Evolutionary conservation across 2,329 filamentous ascomycete species (phyloP), one percentile per base, ranked within the genome.

Genomic region (Apiospora pterosperma): DNA sequence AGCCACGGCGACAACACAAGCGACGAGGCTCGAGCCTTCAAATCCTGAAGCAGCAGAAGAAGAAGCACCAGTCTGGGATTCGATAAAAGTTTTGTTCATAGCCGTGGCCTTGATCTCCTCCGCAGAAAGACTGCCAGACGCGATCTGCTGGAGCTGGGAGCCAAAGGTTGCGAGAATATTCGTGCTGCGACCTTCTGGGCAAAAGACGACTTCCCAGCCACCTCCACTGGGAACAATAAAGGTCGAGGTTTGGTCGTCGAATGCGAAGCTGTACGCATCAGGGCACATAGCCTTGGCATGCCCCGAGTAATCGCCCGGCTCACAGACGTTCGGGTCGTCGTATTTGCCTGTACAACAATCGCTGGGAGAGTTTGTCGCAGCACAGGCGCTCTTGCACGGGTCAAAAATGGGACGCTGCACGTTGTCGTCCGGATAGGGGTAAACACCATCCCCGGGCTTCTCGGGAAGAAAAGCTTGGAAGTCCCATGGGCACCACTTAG

Each of bases 221-320:
- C 90, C 91, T 21, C 92, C 92, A 12, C 76, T 81, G 2, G 87
- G 87, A 39, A 89, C 80, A 69, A 88, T 86, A 70, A 89, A 90
- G 0, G 87, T 89, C 19, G 83, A 86, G 36, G 80, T 79, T 66
- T 81, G 78, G 71, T 88, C 85, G 69, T 88, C 84, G 75, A 86
- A 87, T 61, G 90, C 89, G 75, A 86, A 96, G 72, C 90, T 92
- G 78, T 96, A 96, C 3, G 92, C 92, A 77, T 96, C 92, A 0
- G 92, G 92, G 74, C 92, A 96, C 14, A 95, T 84, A 4, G 78
- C 79, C 80, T 96, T 96, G 62, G 91, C 90, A 12, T 82, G 81
- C 65, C 81, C 85, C 69, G 89, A 88, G 78, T 94, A 96, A 44
- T 85, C 77, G 61, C 88, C 88, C 3, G 90, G 88, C 65, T 82